Percentiles rank a stretch among this genome's conserved stretches.
Evolutionary conservation across 1,284 basidiomycete species (phyloP).

Genomic region (Inonotus obliquus): DNA sequence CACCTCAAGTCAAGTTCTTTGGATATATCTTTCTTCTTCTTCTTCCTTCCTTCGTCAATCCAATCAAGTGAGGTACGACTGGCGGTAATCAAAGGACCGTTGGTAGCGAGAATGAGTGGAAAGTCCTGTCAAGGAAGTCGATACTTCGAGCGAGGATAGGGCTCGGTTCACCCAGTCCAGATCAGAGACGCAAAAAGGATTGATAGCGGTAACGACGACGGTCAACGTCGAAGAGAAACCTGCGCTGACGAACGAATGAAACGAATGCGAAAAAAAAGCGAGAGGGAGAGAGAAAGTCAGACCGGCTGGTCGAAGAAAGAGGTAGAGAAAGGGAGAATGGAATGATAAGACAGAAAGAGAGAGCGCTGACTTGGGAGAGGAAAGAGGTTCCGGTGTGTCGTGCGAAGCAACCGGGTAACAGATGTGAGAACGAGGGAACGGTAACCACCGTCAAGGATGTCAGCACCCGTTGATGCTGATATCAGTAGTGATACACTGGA

Average conservation of each 20-base stretch:
- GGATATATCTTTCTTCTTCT: not conserved
- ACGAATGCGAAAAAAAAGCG: constrained; percentile 22
- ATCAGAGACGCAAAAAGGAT: not conserved
- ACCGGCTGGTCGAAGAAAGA: constrained; percentile 16
- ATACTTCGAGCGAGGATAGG: not conserved
- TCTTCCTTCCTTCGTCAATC: not conserved
- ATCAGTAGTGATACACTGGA: not conserved
- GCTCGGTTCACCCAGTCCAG: not conserved
- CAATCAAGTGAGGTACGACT: not conserved
- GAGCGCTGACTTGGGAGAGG: not conserved
- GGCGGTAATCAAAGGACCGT: not conserved
- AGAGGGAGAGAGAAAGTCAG: constrained; percentile 14
- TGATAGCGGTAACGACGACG: constrained; percentile 4
- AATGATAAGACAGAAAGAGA: not conserved
- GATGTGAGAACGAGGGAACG: constrained; percentile 8
- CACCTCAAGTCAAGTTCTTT: constrained; percentile 3
- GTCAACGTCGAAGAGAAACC: constrained; percentile 17
- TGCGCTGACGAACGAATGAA: constrained; percentile 24
- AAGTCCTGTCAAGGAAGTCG: not conserved
- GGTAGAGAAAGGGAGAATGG: constrained; percentile 3
- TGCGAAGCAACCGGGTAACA: constrained; percentile 14
- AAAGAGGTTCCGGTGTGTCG: not conserved
- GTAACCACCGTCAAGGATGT: constrained; percentile 13
- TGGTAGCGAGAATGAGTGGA: constrained; percentile 5
- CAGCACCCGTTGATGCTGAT: constrained; percentile 11